Evolutionary conservation across 1,284 basidiomycete genomes (phyloP).

Genomic region (Hymenochaete sp.): DNA sequence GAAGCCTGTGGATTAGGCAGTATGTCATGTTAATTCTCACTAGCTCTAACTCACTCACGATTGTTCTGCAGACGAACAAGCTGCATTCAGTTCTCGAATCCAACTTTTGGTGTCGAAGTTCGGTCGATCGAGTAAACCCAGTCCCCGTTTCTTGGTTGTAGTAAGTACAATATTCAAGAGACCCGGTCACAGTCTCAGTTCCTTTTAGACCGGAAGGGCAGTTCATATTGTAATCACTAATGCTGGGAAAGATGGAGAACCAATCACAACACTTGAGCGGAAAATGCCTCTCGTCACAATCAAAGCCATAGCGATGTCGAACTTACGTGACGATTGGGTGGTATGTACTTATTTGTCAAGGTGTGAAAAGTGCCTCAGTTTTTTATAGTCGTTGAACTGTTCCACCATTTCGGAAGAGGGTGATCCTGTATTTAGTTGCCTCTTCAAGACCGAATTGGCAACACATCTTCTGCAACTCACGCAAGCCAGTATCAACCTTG

Average conservation of each 20-base stretch:
- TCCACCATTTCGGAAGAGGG: constrained; percentile 81
- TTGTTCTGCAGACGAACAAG: constrained; percentile 49
- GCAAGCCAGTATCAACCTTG: constrained; percentile 67
- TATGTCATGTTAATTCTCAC: constrained; percentile 33
- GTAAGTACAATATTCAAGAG: constrained; percentile 40
- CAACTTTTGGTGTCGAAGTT: constrained; percentile 85
- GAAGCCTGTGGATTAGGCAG: constrained; percentile 68
- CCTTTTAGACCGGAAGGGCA: constrained; percentile 74
- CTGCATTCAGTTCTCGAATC: constrained; percentile 79
- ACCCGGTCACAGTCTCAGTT: neutral
- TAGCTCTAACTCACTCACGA: constrained; percentile 12
- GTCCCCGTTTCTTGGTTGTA: constrained; percentile 85
- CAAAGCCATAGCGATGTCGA: constrained; percentile 79
- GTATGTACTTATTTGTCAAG: constrained; percentile 34
- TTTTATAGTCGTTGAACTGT: constrained; percentile 55
- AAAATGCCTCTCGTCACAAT: constrained; percentile 88
- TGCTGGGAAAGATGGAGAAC: constrained; percentile 61
- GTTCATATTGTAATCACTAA: constrained; percentile 76
- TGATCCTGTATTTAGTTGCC: constrained; percentile 87
- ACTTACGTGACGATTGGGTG: constrained; percentile 91
- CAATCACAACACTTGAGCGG: constrained; percentile 65
- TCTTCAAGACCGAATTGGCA: constrained; percentile 95
- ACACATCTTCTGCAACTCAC: constrained; percentile 79
- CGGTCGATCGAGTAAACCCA: constrained; percentile 84
- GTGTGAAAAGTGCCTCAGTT: neutral